Evolutionary conservation across 306 rosid species (phyloP), one percentile per base, ranked within the genome.

Genomic region (Sicyos edulis): DNA sequence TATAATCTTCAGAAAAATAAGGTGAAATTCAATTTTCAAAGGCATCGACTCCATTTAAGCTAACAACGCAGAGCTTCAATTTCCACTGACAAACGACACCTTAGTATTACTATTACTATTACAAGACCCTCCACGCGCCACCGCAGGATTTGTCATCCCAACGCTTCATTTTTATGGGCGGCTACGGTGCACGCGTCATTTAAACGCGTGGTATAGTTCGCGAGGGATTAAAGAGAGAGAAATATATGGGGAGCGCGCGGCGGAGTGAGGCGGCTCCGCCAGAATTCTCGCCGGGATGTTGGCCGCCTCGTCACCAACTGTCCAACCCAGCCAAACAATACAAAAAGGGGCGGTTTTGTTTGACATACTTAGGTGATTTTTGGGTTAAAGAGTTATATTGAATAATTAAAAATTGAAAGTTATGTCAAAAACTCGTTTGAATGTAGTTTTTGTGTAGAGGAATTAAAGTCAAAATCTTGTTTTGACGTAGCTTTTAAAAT

Each of bases 251-350:
- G 29, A 42, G 14, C 32, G 53, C n/a, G 56, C 55, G 40, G 56
- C 32, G 55, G 72, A 67, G 72, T 45, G 54, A n/a, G 72, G 54
- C 51, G 2, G 40, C 55, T 21, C 55, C 17, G 53, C 72, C 72
- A 20, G 56, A 15, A 21, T 44, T 45, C 57, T 68, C 72, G 56
- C 58, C 57, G 56, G 42, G 29, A 11, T 68, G 40, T 68, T 68
- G 13, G 47, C 45, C 22, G 21, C 44, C 11, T 4, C 67, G 13
- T 61, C 21, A 5, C 10, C 47, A 29, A 16, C 10, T 29, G 11
- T 60, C 45, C 45, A 26, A 59, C 65, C n/a, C n/a, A n/a, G n/a
- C n/a, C n/a, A n/a, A n/a, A n/a, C n/a, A n/a, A n/a, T n/a, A n/a
- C n/a, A n/a, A n/a, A n/a, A n/a, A n/a, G n/a, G n/a, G n/a, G n/a